A percentile compares a stretch with the other conserved stretches of the same genome.
Evolutionary conservation across 1,139 yeast genomes (phyloP).

Genomic region (Saccharomyces hybrid): DNA sequence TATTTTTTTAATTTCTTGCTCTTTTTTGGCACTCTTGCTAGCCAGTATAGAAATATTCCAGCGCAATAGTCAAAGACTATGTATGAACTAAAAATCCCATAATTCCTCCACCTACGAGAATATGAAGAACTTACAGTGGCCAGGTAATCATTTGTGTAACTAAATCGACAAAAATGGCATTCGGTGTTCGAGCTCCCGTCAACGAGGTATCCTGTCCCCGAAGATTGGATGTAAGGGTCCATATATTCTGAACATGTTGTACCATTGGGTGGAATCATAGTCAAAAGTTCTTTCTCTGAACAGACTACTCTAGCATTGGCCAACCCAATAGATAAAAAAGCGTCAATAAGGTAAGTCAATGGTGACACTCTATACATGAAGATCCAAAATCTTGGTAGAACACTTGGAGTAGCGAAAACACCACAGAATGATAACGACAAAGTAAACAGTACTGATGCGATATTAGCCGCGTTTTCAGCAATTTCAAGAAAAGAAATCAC

Average conservation of each 20-base stretch:
- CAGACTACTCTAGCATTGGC: conserved; percentile 43
- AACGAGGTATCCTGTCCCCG: conserved; percentile 47
- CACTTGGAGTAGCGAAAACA: conserved; percentile 53
- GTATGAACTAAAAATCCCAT: conserved; percentile 42
- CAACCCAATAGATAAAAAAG: conserved; percentile 43
- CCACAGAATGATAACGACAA: conserved; percentile 70
- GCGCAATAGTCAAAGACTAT: conserved; percentile 41
- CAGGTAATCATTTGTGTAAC: conserved; percentile 45
- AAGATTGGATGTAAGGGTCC: conserved; percentile 35
- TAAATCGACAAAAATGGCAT: conserved; percentile 46
- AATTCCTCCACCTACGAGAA: conserved; percentile 52
- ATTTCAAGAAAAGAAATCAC: conserved; percentile 43
- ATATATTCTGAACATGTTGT: conserved; percentile 48
- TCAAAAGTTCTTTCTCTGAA: conserved; percentile 38
- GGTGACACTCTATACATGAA: conserved; percentile 57
- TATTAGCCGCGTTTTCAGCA: conserved; percentile 62
- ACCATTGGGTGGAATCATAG: conserved; percentile 39
- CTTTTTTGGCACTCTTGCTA: conserved; percentile 59
- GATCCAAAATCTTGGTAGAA: conserved; percentile 51
- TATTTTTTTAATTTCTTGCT: conserved; percentile 6
- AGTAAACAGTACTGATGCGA: conserved; percentile 53
- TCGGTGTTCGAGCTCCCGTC: conserved; percentile 36
- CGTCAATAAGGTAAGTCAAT: conserved; percentile 47
- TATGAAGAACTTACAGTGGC: conserved; percentile 36
- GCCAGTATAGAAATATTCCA: conserved; percentile 56